Percentiles rank a stretch among this genome's conserved stretches.
These are phyloP conservation scores for Fusarium hostae DNA, from an alignment of 2,329 filamentous ascomycete genomes.

Conservation along the genomic window DNA sequence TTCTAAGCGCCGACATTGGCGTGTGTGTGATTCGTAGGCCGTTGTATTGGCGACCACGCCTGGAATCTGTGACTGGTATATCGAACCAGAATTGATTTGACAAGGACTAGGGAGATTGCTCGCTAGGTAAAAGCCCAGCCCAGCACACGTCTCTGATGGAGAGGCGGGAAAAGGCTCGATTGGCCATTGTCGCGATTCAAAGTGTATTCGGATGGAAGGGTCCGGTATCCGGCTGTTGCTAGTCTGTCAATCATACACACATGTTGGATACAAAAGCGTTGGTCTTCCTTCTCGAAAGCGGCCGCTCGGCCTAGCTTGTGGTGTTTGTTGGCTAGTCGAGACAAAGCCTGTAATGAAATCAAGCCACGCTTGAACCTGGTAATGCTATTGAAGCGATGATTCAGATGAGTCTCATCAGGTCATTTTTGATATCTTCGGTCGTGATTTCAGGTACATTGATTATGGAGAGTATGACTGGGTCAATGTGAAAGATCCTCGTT, in stretches of 20 bases:
- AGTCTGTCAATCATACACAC: constrained; percentile 4
- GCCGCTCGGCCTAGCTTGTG: constrained; percentile 12
- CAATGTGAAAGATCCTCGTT: background rate
- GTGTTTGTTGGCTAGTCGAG: constrained; percentile 1
- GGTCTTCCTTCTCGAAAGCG: constrained; percentile 9
- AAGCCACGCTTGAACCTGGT: constrained; percentile 10
- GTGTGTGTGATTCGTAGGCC: constrained; percentile 43
- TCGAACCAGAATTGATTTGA: constrained; percentile 16
- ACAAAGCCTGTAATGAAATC: constrained; percentile 1
- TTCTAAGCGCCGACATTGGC: constrained; percentile 44
- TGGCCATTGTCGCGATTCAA: constrained; percentile 25
- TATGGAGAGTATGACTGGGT: background rate
- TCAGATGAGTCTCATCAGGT: background rate
- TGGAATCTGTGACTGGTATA: constrained; percentile 31
- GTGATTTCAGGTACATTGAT: background rate
- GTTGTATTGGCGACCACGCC: constrained; percentile 42
- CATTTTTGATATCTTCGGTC: background rate
- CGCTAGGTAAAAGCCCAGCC: background rate
- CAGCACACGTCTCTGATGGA: constrained; percentile 18
- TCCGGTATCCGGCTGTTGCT: constrained; percentile 24
- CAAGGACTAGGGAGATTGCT: constrained; percentile 37
- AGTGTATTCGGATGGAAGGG: constrained; percentile 14
- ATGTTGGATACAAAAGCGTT: background rate
- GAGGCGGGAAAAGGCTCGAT: constrained; percentile 21
- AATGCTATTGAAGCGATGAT: background rate